phyloP scores from a whole-genome alignment of 495 filamentous ascomycete species.

The Filosporella fistucella region DNA sequence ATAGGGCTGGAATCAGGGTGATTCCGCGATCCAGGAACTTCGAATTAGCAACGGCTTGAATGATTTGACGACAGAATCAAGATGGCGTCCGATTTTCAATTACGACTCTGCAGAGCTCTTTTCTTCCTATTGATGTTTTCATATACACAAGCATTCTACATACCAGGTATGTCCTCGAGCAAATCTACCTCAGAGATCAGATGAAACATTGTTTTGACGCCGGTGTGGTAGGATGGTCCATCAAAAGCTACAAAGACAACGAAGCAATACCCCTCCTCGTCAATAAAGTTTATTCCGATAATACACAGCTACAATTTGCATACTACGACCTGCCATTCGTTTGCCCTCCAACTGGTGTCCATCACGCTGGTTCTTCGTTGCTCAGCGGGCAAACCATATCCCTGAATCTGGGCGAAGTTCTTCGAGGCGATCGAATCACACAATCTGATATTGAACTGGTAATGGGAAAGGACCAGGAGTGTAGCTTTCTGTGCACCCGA shows the following conservation, averaged over 20 bases:
- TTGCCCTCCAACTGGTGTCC: constrained; percentile 71
- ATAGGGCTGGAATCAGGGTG: too few species aligned
- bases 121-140: constrained; percentile 36
- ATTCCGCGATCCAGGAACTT: too few species aligned
- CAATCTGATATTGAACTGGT: constrained; percentile 81
- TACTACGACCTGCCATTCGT: constrained; percentile 93
- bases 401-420: constrained; percentile 88
- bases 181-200: background rate
- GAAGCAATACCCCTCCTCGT: constrained; percentile 85
- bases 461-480: constrained; percentile 77
- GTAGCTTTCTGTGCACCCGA: constrained; percentile 68
- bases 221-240: constrained; percentile 56
- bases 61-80: constrained; percentile 21
- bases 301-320: constrained; percentile 88
- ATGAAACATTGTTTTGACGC: background rate
- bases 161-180: constrained; percentile 55
- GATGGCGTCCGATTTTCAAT: constrained; percentile 27
- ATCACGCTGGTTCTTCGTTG: constrained; percentile 64
- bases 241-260: constrained; percentile 75
- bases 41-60: too few species aligned
- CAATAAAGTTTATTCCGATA: constrained; percentile 93
- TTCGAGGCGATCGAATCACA: constrained; percentile 87
- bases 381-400: constrained; percentile 78
- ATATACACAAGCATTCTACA: constrained; percentile 63
- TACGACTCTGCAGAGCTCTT: constrained; percentile 27